Conservation (phyloP, 352 stramenopile genomes). For the Globisporangium nodosum region DNA sequence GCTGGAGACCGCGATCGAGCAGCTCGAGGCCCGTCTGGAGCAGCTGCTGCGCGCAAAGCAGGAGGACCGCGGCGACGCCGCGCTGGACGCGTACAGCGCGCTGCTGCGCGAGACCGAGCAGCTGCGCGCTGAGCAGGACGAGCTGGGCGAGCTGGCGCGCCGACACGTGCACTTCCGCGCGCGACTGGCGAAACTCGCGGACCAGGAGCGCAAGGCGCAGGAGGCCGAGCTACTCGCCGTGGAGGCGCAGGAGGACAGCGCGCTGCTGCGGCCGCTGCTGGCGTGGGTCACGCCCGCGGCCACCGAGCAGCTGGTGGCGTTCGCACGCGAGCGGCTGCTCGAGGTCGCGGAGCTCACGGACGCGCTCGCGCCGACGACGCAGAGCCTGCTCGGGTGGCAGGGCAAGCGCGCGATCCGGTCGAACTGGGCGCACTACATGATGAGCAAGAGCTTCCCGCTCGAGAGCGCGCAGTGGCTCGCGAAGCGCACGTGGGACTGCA, state of each 20-base stretch:
- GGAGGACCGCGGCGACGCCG: neutral
- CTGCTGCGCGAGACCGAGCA: constrained; percentile 20
- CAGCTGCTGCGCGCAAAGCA: constrained; percentile 12
- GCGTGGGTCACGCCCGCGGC: constrained; percentile 12
- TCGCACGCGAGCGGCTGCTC: constrained; percentile 22
- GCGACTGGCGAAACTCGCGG: constrained; percentile 6
- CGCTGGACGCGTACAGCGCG: constrained; percentile 6
- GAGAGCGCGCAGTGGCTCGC: constrained; percentile 21
- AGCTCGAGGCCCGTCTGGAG: constrained; percentile 23
- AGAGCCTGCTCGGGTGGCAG: constrained; percentile 36
- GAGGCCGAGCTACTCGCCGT: constrained; percentile 1
- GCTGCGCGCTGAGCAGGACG: constrained; percentile 17
- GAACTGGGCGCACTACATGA: constrained; percentile 39
- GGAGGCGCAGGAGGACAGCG: constrained; percentile 8
- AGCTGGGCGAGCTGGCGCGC: constrained; percentile 11
- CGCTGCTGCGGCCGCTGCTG: constrained; percentile 11
- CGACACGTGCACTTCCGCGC: constrained; percentile 20
- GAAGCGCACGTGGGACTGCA: constrained; percentile 31
- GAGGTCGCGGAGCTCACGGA: constrained; percentile 18
- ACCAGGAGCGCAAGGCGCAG: constrained; percentile 12
- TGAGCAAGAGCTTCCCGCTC: constrained; percentile 37
- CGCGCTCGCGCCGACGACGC: constrained; percentile 6
- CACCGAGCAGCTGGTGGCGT: constrained; percentile 13
- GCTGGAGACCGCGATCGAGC: constrained; percentile 24
- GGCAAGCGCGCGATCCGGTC: constrained; percentile 30